These are phyloP conservation scores for Choiromyces venosus DNA, from an alignment of 495 filamentous ascomycete species.

Conservation along the genomic window DNA sequence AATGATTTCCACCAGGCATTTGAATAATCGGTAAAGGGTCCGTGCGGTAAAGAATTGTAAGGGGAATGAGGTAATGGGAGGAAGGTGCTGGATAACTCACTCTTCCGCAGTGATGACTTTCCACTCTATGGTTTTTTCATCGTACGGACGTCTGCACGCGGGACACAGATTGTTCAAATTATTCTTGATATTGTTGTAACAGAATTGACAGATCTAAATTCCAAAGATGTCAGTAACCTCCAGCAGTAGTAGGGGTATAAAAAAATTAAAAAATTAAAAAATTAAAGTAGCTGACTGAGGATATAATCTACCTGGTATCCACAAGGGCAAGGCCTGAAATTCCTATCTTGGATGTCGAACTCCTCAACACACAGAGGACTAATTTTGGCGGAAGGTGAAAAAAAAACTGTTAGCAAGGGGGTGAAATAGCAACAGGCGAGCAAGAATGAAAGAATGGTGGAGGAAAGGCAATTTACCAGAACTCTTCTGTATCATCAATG, in stretches of 20 bases:
- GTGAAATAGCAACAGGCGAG: constrained; percentile 34
- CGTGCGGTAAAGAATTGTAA: constrained; percentile 21
- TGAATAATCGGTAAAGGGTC: constrained; percentile 17
- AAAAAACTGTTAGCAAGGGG: neutral
- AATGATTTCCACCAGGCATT: constrained; percentile 42
- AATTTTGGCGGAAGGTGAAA: neutral
- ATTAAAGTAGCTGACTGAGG: neutral
- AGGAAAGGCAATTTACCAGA: constrained; percentile 57
- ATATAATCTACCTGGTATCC: constrained; percentile 77
- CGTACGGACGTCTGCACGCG: constrained; percentile 88
- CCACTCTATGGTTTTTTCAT: constrained; percentile 93
- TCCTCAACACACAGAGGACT: constrained; percentile 98
- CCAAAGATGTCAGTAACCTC: constrained; percentile 4
- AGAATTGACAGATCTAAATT: constrained; percentile 93
- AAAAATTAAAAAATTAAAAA: neutral
- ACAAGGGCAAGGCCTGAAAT: constrained; percentile 95
- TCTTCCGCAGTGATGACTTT: constrained; percentile 91
- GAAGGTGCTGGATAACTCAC: constrained; percentile 50
- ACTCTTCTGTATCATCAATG: constrained; percentile 95
- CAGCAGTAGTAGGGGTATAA: constrained; percentile 8
- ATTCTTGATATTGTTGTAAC: constrained; percentile 95
- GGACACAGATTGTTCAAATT: constrained; percentile 95
- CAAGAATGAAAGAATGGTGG: constrained; percentile 9
- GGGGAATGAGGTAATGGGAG: neutral
- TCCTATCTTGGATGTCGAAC: constrained; percentile 92